phyloP scores from a whole-genome alignment of 2,329 filamentous ascomycete species.

The Neoarthrinium moseri region DNA sequence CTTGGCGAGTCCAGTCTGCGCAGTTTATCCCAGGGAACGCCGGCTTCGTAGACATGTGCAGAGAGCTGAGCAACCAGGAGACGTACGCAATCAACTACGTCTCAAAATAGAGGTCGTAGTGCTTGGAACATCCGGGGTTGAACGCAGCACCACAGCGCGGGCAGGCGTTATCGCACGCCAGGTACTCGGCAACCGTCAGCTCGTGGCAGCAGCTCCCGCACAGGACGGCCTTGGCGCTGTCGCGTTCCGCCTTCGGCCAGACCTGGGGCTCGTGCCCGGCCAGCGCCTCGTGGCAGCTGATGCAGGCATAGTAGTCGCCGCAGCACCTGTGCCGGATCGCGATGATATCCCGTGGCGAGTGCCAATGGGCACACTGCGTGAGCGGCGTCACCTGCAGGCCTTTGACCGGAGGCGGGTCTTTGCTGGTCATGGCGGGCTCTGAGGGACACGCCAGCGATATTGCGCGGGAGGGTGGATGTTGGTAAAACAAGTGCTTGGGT shows the following conservation, averaged over 20 bases:
- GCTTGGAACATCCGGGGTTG: slow-evolving; percentile 19
- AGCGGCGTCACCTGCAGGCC: slow-evolving; percentile 16
- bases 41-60: too few relatives aligned
- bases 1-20: too few relatives aligned
- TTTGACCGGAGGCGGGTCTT: slow-evolving; percentile 14
- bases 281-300: slow-evolving; percentile 19
- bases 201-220: slow-evolving; percentile 17
- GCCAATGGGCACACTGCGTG: slow-evolving; percentile 21
- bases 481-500: too few relatives aligned
- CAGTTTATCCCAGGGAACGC: too few relatives aligned
- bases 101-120: slow-evolving; percentile 21
- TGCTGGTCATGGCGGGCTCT: too few relatives aligned
- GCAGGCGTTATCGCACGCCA: slow-evolving; percentile 14
- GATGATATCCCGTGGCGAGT: slow-evolving; percentile 20
- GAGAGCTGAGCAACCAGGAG: too few relatives aligned
- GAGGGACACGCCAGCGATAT: too few relatives aligned
- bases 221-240: slow-evolving; percentile 16
- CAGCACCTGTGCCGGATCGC: slow-evolving; percentile 23
- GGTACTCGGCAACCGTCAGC: slow-evolving; percentile 18
- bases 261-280: slow-evolving; percentile 13
- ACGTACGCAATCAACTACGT: too few relatives aligned
- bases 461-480: too few relatives aligned
- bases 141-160: slow-evolving; percentile 16
- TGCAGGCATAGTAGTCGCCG: slow-evolving; percentile 21
- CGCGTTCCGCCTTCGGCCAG: slow-evolving; percentile 15